phyloP scores from a whole-genome alignment of 2,329 filamentous ascomycete genomes.

The Ceratocystis huliohia region DNA sequence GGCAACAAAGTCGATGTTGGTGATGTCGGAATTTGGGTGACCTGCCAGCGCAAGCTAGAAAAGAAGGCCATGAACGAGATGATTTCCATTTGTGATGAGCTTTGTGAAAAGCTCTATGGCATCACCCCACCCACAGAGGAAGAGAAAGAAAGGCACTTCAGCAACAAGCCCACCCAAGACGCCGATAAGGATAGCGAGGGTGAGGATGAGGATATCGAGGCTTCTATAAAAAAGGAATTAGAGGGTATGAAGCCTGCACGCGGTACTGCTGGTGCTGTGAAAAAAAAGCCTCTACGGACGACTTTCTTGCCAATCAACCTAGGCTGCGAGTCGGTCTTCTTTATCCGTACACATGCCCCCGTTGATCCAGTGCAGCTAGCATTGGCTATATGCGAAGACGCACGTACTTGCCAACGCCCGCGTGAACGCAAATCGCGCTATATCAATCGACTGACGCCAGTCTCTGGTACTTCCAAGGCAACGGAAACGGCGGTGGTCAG shows the following conservation, averaged over 20 bases:
- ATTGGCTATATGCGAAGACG: conserved; percentile 43
- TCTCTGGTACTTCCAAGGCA: conserved; percentile 47
- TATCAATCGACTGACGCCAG: conserved; percentile 45
- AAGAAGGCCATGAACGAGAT: conserved; percentile 57
- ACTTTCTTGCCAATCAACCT: conserved; percentile 42
- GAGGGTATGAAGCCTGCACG: conserved; percentile 42
- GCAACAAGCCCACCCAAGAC: conserved; percentile 20
- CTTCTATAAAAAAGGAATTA: conserved; percentile 60
- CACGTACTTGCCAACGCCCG: conserved; percentile 32
- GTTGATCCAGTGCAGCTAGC: conserved; percentile 45
- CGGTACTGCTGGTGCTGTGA: conserved; percentile 22
- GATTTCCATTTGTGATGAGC: conserved; percentile 51
- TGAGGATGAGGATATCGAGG: conserved; percentile 54
- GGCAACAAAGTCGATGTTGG: conserved; percentile 48
- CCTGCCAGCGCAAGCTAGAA: conserved; percentile 60
- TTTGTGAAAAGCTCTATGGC: conserved; percentile 49
- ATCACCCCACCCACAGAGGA: conserved; percentile 32
- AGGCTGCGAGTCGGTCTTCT: conserved; percentile 50
- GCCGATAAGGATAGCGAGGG: conserved; percentile 28
- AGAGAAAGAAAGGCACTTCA: conserved; percentile 23
- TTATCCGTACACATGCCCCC: conserved; percentile 44
- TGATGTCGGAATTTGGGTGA: conserved; percentile 65
- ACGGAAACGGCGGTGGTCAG: conserved; percentile 55
- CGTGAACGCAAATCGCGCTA: conserved; percentile 40
- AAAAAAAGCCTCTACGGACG: conserved; percentile 29